A percentile compares a stretch with the other conserved stretches of the same genome.
Conservation (phyloP, 345 rosid genomes). For the Barbarea vulgaris region DNA sequence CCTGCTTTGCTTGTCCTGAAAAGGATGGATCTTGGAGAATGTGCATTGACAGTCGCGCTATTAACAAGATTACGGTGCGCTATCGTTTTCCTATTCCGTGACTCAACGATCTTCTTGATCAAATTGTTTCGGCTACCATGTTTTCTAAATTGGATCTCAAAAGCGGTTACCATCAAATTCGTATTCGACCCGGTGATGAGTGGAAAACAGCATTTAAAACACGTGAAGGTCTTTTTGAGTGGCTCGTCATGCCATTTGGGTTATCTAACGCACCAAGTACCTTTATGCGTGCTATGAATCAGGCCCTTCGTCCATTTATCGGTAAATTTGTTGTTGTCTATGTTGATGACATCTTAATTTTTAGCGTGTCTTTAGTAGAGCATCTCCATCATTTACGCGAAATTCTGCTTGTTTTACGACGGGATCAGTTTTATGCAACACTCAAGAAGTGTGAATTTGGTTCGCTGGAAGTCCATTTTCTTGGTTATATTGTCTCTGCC, state of each 20-base stretch:
- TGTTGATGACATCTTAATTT: no score
- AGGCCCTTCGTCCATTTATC: background rate
- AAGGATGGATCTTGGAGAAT: background rate
- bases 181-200: background rate
- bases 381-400: no score
- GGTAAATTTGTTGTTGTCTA: no score
- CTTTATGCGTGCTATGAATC: background rate
- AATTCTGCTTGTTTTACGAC: background rate
- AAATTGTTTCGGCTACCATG: background rate
- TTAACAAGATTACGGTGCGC: background rate
- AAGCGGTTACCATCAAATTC: background rate
- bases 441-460: background rate
- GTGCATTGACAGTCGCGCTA: background rate
- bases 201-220: background rate
- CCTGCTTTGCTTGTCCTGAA: background rate
- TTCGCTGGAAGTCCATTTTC: background rate
- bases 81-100: background rate
- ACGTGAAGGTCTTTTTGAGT: background rate
- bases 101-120: background rate
- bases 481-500: background rate
- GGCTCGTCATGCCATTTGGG: background rate
- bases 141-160: background rate
- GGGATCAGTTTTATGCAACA: background rate
- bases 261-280: background rate
- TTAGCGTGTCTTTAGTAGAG: no score